These are phyloP conservation scores for Paecilomyces formosus DNA, from an alignment of 2,329 filamentous ascomycete species.

Conservation along the genomic window DNA sequence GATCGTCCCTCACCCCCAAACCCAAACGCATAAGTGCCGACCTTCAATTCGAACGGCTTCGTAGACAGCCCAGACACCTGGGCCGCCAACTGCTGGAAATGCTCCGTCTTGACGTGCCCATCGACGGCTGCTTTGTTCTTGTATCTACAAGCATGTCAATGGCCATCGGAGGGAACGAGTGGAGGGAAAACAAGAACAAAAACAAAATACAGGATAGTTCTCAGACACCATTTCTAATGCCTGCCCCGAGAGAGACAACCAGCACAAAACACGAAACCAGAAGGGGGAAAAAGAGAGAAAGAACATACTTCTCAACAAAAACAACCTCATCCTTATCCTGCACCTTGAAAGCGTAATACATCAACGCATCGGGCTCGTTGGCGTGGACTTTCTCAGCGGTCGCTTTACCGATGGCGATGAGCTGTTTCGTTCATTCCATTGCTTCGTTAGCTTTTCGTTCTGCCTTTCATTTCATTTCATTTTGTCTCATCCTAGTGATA, in stretches of 20 bases:
- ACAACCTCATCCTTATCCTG: slow-evolving; percentile 23
- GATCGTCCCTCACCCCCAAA: slow-evolving; percentile 13
- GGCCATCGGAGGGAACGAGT: background rate
- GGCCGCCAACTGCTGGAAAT: slow-evolving; percentile 16
- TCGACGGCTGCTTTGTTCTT: slow-evolving; percentile 17
- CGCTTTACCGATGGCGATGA: slow-evolving; percentile 16
- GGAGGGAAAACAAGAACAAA: too few species aligned
- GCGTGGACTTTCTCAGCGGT: slow-evolving; percentile 21
- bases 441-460: background rate
- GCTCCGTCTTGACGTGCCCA: slow-evolving; percentile 14
- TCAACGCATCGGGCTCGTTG: slow-evolving; percentile 22
- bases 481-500: too few species aligned
- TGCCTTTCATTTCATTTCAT: background rate
- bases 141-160: slow-evolving; percentile 13
- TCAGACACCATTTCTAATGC: too few species aligned
- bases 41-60: slow-evolving; percentile 17
- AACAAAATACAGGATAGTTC: too few species aligned
- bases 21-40: slow-evolving; percentile 13
- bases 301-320: slow-evolving; percentile 23
- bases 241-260: too few species aligned
- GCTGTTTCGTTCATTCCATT: slow-evolving; percentile 10
- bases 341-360: slow-evolving; percentile 21
- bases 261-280: too few species aligned
- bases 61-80: slow-evolving; percentile 11
- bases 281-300: background rate